Evolutionary conservation across 176 grass and related monocot species (phyloP).

Genomic region (sorghum (Sorghum bicolor)): Sorghum_bicolor_NCBIv3 NC_012871.2:63886001-63886500

Average conservation of each 20-base stretch:
- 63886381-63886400: slow-evolving; percentile 20
- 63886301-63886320: slow-evolving; percentile 96
- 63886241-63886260: slow-evolving; percentile 14
- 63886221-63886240: slow-evolving; percentile 16
- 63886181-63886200: slow-evolving; percentile 93
- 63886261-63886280: slow-evolving; percentile 1
- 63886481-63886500: slow-evolving; percentile 77
- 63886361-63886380: slow-evolving; percentile 33
- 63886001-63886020: not conserved
- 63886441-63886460: slow-evolving; percentile 96
- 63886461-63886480: slow-evolving; percentile 90
- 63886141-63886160: slow-evolving; percentile 85
- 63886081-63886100: slow-evolving; percentile 88
- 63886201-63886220: slow-evolving; percentile 17
- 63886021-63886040: not conserved
- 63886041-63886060: slow-evolving; percentile 7
- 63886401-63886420: slow-evolving; percentile 10
- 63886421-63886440: slow-evolving; percentile 7
- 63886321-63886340: slow-evolving; percentile 96
- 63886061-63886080: slow-evolving; percentile 94
- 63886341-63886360: slow-evolving; percentile 98
- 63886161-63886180: slow-evolving; percentile 96
- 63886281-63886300: slow-evolving; percentile 67
- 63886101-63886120: slow-evolving; percentile 98
- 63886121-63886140: slow-evolving; percentile 97